A percentile compares a stretch with the other conserved stretches of the same genome.
Evolutionary conservation across 352 stramenopile genomes (phyloP).

Genomic region (Pythium aristosporum): DNA sequence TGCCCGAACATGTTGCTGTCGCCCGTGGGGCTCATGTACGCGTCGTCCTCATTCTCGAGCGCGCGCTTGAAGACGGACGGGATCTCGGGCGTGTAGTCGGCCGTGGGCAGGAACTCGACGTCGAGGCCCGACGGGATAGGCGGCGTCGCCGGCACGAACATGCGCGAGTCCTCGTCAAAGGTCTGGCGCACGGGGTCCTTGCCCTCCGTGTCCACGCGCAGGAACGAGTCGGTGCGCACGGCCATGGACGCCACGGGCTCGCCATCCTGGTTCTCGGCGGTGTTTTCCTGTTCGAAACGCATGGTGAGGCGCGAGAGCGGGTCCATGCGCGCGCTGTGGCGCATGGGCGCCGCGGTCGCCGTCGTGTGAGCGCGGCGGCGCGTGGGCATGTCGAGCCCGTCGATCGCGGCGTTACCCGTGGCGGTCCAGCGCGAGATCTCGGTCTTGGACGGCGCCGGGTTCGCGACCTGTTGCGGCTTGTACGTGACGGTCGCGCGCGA

Average conservation of each 20-base stretch:
- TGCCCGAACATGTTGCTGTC: neutral
- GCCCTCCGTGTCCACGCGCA: slow-evolving; percentile 50
- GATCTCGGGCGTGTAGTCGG: slow-evolving; percentile 40
- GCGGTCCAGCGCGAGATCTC: slow-evolving; percentile 20
- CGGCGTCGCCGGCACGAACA: slow-evolving; percentile 43
- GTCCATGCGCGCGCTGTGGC: slow-evolving; percentile 35
- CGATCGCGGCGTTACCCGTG: slow-evolving; percentile 13
- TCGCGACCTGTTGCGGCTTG: slow-evolving; percentile 20
- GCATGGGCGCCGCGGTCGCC: slow-evolving; percentile 24
- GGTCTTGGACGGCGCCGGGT: slow-evolving; percentile 8
- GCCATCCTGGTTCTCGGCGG: slow-evolving; percentile 7
- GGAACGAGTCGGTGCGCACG: slow-evolving; percentile 44
- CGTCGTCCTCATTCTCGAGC: slow-evolving; percentile 4
- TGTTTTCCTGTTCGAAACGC: slow-evolving; percentile 28
- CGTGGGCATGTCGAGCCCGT: slow-evolving; percentile 19
- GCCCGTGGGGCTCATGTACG: neutral
- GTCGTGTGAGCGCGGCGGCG: slow-evolving; percentile 52
- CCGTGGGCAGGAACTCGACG: slow-evolving; percentile 46
- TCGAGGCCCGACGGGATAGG: slow-evolving; percentile 49
- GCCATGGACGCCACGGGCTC: slow-evolving; percentile 21
- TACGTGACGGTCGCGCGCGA: slow-evolving; percentile 39
- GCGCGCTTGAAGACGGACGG: slow-evolving; percentile 22
- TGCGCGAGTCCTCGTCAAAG: slow-evolving; percentile 37
- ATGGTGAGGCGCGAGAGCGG: slow-evolving; percentile 51
- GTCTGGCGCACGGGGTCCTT: slow-evolving; percentile 44